These are phyloP conservation scores for Peronospora tabacina DNA, from an alignment of 352 stramenopile genomes.

Conservation along the genomic window DNA sequence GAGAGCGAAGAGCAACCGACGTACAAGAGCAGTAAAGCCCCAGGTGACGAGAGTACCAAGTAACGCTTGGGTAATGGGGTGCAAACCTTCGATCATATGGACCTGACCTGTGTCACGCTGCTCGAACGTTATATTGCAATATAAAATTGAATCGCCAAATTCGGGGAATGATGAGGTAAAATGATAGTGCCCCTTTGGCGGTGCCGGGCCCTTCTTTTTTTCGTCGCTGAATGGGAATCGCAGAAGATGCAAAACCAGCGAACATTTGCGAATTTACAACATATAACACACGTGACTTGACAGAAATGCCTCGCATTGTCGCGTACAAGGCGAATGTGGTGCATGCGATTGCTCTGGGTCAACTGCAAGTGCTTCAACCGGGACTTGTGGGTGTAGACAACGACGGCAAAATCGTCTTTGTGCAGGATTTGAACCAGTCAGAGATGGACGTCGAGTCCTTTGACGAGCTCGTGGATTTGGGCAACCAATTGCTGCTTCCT, in stretches of 20 bases:
- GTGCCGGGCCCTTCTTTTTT: neutral
- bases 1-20: neutral
- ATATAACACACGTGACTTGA: conserved; percentile 7
- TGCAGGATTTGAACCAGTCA: conserved; percentile 9
- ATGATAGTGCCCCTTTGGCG: no score
- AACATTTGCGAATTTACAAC: conserved; percentile 19
- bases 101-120: neutral
- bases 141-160: no score
- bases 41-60: conserved; percentile 79
- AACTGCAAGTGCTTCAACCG: conserved; percentile 38
- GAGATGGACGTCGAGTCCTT: conserved; percentile 26
- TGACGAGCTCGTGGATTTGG: conserved; percentile 59
- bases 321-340: conserved; percentile 77
- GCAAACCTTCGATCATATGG: conserved; percentile 63
- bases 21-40: conserved; percentile 71
- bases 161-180: no score
- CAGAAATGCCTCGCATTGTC: conserved; percentile 26
- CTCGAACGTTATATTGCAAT: neutral
- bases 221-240: conserved; percentile 8
- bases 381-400: conserved; percentile 36
- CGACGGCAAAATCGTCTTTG: conserved; percentile 22
- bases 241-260: neutral
- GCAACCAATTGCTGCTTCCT: conserved; percentile 80
- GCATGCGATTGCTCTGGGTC: conserved; percentile 52
- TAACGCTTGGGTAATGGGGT: conserved; percentile 73